phyloP scores from a whole-genome alignment of 179 eudicot genomes.

The Silene vulgaris region DNA sequence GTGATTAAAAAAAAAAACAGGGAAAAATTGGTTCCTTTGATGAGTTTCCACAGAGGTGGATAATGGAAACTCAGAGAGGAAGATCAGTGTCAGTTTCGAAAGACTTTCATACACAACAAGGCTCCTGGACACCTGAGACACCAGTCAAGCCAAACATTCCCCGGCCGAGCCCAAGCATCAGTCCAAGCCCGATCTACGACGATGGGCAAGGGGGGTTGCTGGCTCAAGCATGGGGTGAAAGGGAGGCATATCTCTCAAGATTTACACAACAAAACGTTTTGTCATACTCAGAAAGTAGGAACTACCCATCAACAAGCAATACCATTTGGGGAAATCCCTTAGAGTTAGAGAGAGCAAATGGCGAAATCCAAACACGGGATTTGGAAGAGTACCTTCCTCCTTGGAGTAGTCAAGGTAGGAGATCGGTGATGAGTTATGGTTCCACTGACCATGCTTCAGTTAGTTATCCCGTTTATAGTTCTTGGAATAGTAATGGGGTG shows the following conservation, averaged over 20 bases:
- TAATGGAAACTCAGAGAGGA: constrained; percentile 34
- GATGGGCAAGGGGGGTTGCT: constrained; percentile 17
- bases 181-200: constrained; percentile 26
- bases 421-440: constrained; percentile 17
- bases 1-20: constrained; percentile 8
- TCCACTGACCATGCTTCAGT: not conserved
- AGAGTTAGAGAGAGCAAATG: constrained; percentile 18
- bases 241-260: constrained; percentile 27
- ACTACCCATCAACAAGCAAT: not conserved
- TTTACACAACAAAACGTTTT: constrained; percentile 20
- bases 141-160: constrained; percentile 27
- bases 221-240: constrained; percentile 16
- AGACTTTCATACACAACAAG: constrained; percentile 25
- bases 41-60: constrained; percentile 25
- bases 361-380: constrained; percentile 18
- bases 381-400: constrained; percentile 25
- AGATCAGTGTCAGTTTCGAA: constrained; percentile 29
- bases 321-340: constrained; percentile 22
- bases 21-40: constrained; percentile 12
- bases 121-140: constrained; percentile 29
- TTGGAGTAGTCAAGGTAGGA: constrained; percentile 29
- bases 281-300: constrained; percentile 24
- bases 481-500: constrained; percentile 20
- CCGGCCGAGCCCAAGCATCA: constrained; percentile 12
- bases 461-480: constrained; percentile 17